Percentiles rank a stretch among this genome's conserved stretches.
Conservation (phyloP, 352 stramenopile genomes). For the Phytophthora sojae region DNA sequence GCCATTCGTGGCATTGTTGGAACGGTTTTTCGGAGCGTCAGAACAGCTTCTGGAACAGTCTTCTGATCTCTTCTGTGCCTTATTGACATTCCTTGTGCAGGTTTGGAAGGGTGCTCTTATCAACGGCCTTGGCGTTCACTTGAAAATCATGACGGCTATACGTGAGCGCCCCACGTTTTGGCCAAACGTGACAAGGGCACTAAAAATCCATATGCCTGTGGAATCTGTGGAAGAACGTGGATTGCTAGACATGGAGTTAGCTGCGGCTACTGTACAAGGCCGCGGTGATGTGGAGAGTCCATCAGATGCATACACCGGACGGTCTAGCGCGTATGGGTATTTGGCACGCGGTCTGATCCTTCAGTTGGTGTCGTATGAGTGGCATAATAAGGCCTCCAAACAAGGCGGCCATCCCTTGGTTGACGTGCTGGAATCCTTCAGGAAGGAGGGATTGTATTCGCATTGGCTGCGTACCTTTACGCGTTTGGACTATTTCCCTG, state of each 20-base stretch:
- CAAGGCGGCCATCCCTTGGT: conserved; percentile 47
- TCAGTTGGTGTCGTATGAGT: conserved; percentile 70
- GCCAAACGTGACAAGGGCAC: conserved; percentile 60
- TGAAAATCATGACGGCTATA: conserved; percentile 55
- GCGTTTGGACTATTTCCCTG: conserved; percentile 59
- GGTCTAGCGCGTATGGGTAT: conserved; percentile 67
- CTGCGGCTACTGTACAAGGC: conserved; percentile 35
- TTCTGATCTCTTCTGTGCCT: conserved; percentile 64
- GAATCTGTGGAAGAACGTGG: conserved; percentile 46
- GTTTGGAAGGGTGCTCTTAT: conserved; percentile 61
- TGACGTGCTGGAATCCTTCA: conserved; percentile 64
- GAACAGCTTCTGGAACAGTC: conserved; percentile 65
- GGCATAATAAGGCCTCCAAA: conserved; percentile 54
- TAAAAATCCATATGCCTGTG: conserved; percentile 69
- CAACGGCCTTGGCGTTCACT: conserved; percentile 51
- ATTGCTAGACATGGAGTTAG: conserved; percentile 48
- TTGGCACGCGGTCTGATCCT: conserved; percentile 67
- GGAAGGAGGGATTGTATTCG: conserved; percentile 67
- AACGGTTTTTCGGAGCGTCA: conserved; percentile 62
- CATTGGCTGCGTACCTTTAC: conserved; percentile 79
- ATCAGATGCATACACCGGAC: conserved; percentile 52
- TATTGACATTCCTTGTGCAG: conserved; percentile 64
- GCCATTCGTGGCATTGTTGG: conserved; percentile 50
- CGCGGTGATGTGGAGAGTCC: conserved; percentile 24
- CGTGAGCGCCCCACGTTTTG: conserved; percentile 55